Conservation (phyloP, 2,329 filamentous ascomycete genomes). For the Fusarium sp. region DNA sequence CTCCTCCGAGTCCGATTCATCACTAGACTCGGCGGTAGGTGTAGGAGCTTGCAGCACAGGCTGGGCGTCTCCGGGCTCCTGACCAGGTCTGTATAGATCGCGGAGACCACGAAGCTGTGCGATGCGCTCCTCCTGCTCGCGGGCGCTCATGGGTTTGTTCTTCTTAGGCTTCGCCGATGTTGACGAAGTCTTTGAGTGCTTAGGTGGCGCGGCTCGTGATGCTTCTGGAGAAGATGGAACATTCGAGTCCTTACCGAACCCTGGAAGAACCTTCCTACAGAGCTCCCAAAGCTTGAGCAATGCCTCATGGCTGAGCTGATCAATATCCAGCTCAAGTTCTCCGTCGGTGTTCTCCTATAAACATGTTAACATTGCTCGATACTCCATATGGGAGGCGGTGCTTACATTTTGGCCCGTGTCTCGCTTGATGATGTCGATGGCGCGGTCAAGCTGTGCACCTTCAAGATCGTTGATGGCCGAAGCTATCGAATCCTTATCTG, state of each 20-base stretch:
- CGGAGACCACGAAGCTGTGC: slow-evolving; percentile 67
- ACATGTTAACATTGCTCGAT: slow-evolving; percentile 5
- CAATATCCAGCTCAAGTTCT: slow-evolving; percentile 70
- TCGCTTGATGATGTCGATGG: slow-evolving; percentile 89
- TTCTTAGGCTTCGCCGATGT: slow-evolving; percentile 69
- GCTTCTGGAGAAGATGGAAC: slow-evolving; percentile 48
- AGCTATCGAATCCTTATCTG: slow-evolving; percentile 93
- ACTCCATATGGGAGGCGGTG: slow-evolving; percentile 39
- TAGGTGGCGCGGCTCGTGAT: slow-evolving; percentile 44
- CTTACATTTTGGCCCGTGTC: slow-evolving; percentile 81
- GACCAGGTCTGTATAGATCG: slow-evolving; percentile 53
- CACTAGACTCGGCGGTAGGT: slow-evolving; percentile 52
- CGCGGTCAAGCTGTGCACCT: slow-evolving; percentile 79
- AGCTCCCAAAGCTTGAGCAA: slow-evolving; percentile 63
- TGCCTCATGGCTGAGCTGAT: slow-evolving; percentile 66
- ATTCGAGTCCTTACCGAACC: slow-evolving; percentile 52
- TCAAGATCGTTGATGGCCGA: slow-evolving; percentile 85
- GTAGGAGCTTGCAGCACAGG: slow-evolving; percentile 43
- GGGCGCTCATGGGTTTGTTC: slow-evolving; percentile 80
- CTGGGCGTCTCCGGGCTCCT: slow-evolving; percentile 47
- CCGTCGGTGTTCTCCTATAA: slow-evolving; percentile 67
- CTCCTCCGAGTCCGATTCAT: slow-evolving; percentile 61
- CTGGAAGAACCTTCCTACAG: slow-evolving; percentile 56
- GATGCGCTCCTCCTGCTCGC: slow-evolving; percentile 75
- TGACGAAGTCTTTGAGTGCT: slow-evolving; percentile 47